Evolutionary conservation across 2,329 filamentous ascomycete genomes (phyloP).

Genomic region (Colletotrichum salicis): DNA sequence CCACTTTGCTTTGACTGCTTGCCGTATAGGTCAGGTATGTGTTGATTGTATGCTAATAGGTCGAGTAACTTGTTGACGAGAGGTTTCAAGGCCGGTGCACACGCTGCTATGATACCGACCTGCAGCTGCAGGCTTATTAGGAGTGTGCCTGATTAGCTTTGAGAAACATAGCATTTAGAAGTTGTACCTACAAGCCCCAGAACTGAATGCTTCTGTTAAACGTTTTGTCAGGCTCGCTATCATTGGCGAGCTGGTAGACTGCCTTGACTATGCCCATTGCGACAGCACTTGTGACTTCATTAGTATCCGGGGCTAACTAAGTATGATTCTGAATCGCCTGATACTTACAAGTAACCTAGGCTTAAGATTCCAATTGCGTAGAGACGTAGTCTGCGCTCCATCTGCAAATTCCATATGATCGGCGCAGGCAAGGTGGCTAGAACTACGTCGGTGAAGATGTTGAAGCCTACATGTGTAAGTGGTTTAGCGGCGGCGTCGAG

Average conservation of each 20-base stretch:
- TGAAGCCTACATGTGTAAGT: constrained; percentile 42
- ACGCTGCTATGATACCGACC: constrained; percentile 52
- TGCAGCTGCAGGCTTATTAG: constrained; percentile 50
- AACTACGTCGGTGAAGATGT: constrained; percentile 54
- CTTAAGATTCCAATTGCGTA: constrained; percentile 55
- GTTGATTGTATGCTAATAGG: constrained; percentile 31
- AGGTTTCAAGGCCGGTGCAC: constrained; percentile 51
- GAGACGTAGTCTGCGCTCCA: constrained; percentile 48
- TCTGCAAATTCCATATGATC: constrained; percentile 53
- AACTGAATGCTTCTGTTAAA: constrained; percentile 44
- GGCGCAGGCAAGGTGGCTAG: constrained; percentile 54
- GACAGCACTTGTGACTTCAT: constrained; percentile 44
- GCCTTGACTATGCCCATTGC: constrained; percentile 52
- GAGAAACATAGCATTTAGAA: background rate
- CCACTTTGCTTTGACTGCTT: background rate
- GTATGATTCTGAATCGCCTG: too few species aligned
- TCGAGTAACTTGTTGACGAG: constrained; percentile 44
- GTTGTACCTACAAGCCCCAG: constrained; percentile 46
- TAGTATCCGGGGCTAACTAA: background rate
- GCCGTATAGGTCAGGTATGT: background rate
- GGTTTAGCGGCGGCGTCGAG: too few species aligned
- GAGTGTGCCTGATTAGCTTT: background rate
- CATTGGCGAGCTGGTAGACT: constrained; percentile 47
- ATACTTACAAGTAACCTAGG: constrained; percentile 52
- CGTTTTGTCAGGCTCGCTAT: constrained; percentile 43